phyloP scores from a whole-genome alignment of 2,329 filamentous ascomycete species.

The Phialophora verrucosa region DNA sequence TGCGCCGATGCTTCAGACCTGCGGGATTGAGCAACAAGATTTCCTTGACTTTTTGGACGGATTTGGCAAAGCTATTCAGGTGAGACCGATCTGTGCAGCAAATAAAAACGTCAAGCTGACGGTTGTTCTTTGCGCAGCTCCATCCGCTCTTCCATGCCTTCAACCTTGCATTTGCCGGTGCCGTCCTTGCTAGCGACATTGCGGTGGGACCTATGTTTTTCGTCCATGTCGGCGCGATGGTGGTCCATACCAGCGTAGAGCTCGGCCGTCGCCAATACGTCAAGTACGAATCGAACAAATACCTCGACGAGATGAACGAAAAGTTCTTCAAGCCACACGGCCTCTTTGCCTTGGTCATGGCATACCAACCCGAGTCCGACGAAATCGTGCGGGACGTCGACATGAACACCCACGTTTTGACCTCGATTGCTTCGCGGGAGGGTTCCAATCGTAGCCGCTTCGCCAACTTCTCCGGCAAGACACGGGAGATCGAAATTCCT shows the following conservation, averaged over 20 bases:
- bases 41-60: conserved; percentile 57
- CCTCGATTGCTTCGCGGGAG: conserved; percentile 40
- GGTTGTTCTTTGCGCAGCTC: background rate
- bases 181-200: conserved; percentile 13
- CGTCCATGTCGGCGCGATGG: conserved; percentile 16
- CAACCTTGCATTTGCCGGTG: conserved; percentile 24
- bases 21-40: conserved; percentile 28
- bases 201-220: conserved; percentile 12
- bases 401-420: conserved; percentile 49
- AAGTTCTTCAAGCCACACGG: conserved; percentile 63
- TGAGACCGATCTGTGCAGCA: background rate
- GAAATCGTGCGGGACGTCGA: conserved; percentile 35
- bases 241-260: conserved; percentile 10
- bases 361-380: conserved; percentile 53
- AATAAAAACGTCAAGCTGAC: background rate
- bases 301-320: conserved; percentile 61
- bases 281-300: conserved; percentile 54
- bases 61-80: conserved; percentile 45
- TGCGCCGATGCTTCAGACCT: conserved; percentile 50
- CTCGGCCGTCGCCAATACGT: conserved; percentile 8
- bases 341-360: conserved; percentile 61
- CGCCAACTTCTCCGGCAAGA: conserved; percentile 34
- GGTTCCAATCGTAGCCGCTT: conserved; percentile 15
- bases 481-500: conserved; percentile 48
- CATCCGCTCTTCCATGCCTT: conserved; percentile 25